phyloP scores from a whole-genome alignment of 371 early-diverging fungal genomes.

The Entomophthora muscae region DNA sequence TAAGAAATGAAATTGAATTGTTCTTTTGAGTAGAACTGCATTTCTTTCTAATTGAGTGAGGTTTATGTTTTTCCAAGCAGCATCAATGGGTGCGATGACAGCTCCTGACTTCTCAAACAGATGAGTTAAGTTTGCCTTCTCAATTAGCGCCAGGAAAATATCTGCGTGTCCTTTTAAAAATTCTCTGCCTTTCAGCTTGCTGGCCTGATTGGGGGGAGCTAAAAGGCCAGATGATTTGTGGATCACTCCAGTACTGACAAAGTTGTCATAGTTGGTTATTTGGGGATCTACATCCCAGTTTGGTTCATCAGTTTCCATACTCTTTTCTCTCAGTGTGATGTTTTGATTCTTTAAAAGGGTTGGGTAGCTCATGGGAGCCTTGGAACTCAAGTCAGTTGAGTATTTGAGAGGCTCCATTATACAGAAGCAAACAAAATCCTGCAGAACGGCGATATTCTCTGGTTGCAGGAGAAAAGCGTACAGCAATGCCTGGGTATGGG shows the following conservation, averaged over 20 bases:
- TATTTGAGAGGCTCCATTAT: neutral
- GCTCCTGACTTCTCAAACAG: neutral
- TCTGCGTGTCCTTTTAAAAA: neutral
- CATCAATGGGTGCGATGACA: neutral
- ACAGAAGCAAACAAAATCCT: neutral
- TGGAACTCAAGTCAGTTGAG: neutral
- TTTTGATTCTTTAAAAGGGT: neutral
- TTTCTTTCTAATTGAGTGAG: neutral
- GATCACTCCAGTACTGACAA: neutral
- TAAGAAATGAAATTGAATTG: conserved; percentile 3
- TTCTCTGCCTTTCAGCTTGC: neutral
- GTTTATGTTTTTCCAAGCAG: conserved; percentile 3
- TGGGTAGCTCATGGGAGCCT: neutral
- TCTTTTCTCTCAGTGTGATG: neutral
- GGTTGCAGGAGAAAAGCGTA: neutral
- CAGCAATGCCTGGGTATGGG: neutral
- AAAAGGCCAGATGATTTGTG: neutral
- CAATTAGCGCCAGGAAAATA: neutral
- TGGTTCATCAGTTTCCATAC: neutral
- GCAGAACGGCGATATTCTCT: neutral
- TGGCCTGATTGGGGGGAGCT: neutral
- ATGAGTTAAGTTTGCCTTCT: neutral
- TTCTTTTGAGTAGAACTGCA: neutral
- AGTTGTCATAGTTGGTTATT: neutral
- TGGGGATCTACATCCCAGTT: neutral